Evolutionary conservation across 768 basidiomycete species (phyloP).

Genomic region (Leccinum subgranulosum): DNA sequence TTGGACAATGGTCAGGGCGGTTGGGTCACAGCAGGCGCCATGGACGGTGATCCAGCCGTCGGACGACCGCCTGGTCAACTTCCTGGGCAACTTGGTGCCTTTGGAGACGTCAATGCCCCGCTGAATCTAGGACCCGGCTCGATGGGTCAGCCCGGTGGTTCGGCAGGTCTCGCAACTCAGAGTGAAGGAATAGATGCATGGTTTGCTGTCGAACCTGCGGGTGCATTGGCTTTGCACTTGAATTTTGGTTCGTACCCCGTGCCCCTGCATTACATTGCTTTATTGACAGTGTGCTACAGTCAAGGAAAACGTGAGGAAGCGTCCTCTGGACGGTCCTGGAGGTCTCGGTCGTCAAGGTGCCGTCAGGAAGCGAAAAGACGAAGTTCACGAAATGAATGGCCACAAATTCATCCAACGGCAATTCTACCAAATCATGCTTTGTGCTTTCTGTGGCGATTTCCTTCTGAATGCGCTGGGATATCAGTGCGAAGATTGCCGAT

Average conservation of each 20-base stretch:
- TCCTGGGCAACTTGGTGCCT: slow-evolving; percentile 48
- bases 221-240: slow-evolving; percentile 80
- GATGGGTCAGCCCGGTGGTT: slow-evolving; percentile 27
- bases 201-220: slow-evolving; percentile 98
- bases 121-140: slow-evolving; percentile 35
- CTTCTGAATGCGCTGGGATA: slow-evolving; percentile 96
- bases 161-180: slow-evolving; percentile 21
- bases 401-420: slow-evolving; percentile 97
- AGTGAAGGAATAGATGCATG: slow-evolving; percentile 90
- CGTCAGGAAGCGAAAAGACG: slow-evolving; percentile 94
- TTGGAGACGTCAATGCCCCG: slow-evolving; percentile 43
- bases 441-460: slow-evolving; percentile 97
- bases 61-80: slow-evolving; percentile 48
- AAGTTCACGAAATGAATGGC: slow-evolving; percentile 99
- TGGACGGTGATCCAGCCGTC: slow-evolving; percentile 61
- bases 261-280: background rate
- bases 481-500: slow-evolving; percentile 98
- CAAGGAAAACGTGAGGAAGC: slow-evolving; percentile 96
- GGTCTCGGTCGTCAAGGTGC: slow-evolving; percentile 98
- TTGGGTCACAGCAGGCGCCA: slow-evolving; percentile 94
- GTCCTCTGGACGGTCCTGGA: slow-evolving; percentile 87
- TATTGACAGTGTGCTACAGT: slow-evolving; percentile 46
- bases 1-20: slow-evolving; percentile 83
- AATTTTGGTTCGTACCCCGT: slow-evolving; percentile 76
- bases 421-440: slow-evolving; percentile 98